Percentiles rank a stretch among this genome's conserved stretches.
phyloP scores from a whole-genome alignment of 257 asterid species.

The Nicotiana attenuata region DNA sequence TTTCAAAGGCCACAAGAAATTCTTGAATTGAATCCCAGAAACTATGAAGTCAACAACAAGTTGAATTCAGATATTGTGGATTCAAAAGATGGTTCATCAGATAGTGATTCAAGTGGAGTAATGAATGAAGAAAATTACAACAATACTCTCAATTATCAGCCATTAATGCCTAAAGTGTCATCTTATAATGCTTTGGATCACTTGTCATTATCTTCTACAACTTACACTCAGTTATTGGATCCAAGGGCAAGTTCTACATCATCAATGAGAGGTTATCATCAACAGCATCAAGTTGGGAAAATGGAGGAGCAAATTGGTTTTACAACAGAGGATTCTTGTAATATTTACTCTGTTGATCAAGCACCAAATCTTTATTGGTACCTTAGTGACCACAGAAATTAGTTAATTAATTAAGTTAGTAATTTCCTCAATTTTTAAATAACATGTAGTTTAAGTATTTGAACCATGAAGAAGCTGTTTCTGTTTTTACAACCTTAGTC shows the following conservation, averaged over 20 bases:
- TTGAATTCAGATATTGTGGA: conserved; percentile 13
- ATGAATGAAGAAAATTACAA: conserved; percentile 25
- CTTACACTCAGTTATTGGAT: conserved; percentile 23
- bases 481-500: not conserved
- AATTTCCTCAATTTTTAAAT: not conserved
- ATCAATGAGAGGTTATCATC: not conserved
- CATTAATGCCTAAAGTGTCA: conserved; percentile 7
- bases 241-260: conserved; percentile 15
- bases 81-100: conserved; percentile 34
- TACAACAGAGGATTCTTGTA: conserved; percentile 26
- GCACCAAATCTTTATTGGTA: conserved; percentile 29
- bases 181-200: conserved; percentile 11
- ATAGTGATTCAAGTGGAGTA: conserved; percentile 37
- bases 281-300: conserved; percentile 18
- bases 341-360: conserved; percentile 28
- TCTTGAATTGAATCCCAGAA: not conserved
- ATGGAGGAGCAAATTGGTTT: conserved; percentile 22
- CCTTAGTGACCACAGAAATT: conserved; percentile 23
- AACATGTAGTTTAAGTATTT: conserved; percentile 5
- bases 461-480: conserved; percentile 4
- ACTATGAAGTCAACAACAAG: not conserved
- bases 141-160: conserved; percentile 13
- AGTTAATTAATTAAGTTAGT: not conserved
- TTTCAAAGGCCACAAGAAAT: conserved; percentile 8
- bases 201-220: conserved; percentile 14